A percentile compares a stretch with the other conserved stretches of the same genome.
Conservation (phyloP, 805 yeast genomes). For the Teunomyces aglyptinius region DNA sequence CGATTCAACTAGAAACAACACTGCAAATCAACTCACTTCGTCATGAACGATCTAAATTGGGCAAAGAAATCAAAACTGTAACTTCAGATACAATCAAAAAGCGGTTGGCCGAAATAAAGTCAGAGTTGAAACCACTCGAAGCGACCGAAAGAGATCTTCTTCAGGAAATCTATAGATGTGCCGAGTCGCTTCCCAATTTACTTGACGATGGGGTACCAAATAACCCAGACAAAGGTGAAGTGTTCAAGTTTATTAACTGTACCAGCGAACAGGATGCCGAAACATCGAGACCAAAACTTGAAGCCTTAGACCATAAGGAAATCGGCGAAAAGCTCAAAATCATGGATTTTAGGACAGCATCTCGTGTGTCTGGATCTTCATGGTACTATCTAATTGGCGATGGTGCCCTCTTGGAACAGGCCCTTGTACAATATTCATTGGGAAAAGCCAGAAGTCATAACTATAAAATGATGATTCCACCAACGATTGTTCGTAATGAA, state of each 20-base stretch:
- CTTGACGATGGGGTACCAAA: constrained; percentile 48
- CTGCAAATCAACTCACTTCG: constrained; percentile 25
- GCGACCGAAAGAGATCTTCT: constrained; percentile 26
- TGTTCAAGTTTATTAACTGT: constrained; percentile 56
- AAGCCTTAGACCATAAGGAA: constrained; percentile 55
- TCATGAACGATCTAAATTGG: constrained; percentile 25
- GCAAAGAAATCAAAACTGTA: constrained; percentile 19
- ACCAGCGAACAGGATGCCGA: constrained; percentile 27
- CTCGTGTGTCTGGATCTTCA: constrained; percentile 77
- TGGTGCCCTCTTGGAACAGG: constrained; percentile 88
- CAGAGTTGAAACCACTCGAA: constrained; percentile 26
- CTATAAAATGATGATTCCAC: constrained; percentile 73
- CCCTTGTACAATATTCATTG: constrained; percentile 77
- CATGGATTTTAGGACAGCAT: constrained; percentile 68
- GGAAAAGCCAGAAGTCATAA: constrained; percentile 64
- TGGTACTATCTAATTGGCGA: constrained; percentile 85
- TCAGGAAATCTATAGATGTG: constrained; percentile 33
- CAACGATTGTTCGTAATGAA: constrained; percentile 78
- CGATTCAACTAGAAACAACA: constrained; percentile 20
- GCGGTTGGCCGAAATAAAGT: constrained; percentile 24
- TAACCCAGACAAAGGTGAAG: constrained; percentile 37
- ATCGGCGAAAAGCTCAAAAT: constrained; percentile 70
- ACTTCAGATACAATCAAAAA: constrained; percentile 12
- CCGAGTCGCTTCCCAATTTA: constrained; percentile 62
- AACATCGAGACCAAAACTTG: constrained; percentile 9